phyloP scores from a whole-genome alignment of 371 early-diverging fungal genomes.

The Circinella umbellata region DNA sequence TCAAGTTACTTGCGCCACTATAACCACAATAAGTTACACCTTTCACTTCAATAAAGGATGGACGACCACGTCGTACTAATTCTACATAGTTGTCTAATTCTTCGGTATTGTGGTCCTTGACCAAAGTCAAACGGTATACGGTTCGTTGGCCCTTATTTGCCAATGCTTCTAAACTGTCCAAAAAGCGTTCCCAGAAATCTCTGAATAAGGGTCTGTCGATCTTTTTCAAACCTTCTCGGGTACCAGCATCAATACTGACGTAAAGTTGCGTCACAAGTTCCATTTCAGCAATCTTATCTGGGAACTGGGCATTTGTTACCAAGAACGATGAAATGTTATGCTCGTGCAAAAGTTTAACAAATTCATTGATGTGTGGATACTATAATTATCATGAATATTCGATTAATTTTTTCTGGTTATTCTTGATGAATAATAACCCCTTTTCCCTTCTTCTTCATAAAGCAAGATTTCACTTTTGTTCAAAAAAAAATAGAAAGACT shows the following conservation, averaged over 20 bases:
- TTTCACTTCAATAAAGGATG: slow-evolving; percentile 83
- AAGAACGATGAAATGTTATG: slow-evolving; percentile 77
- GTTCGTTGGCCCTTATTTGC: slow-evolving; percentile 69
- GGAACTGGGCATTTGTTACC: slow-evolving; percentile 87
- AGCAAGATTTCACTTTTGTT: too few species aligned
- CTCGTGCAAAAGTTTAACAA: slow-evolving; percentile 72
- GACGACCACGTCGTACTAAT: slow-evolving; percentile 73
- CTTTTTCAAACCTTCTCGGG: slow-evolving; percentile 78
- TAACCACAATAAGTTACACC: slow-evolving; percentile 77
- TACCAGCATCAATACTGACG: slow-evolving; percentile 81
- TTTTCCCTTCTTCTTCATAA: too few species aligned
- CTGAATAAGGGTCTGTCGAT: slow-evolving; percentile 82
- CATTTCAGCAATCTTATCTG: slow-evolving; percentile 69
- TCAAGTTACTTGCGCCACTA: slow-evolving; percentile 71
- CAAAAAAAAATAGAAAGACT: slow-evolving; percentile 20
- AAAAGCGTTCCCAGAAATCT: slow-evolving; percentile 86
- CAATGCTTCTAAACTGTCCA: slow-evolving; percentile 69
- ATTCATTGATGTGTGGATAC: slow-evolving; percentile 87
- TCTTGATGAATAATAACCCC: background rate
- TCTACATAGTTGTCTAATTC: slow-evolving; percentile 76
- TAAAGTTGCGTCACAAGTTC: slow-evolving; percentile 83
- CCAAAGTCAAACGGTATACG: slow-evolving; percentile 81
- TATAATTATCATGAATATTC: slow-evolving; percentile 6
- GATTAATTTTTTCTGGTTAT: too few species aligned
- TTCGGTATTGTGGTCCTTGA: slow-evolving; percentile 80